Base-by-base conservation (phyloP, 768 basidiomycete species). In the Chalciporus sphaerocephalus region DNA sequence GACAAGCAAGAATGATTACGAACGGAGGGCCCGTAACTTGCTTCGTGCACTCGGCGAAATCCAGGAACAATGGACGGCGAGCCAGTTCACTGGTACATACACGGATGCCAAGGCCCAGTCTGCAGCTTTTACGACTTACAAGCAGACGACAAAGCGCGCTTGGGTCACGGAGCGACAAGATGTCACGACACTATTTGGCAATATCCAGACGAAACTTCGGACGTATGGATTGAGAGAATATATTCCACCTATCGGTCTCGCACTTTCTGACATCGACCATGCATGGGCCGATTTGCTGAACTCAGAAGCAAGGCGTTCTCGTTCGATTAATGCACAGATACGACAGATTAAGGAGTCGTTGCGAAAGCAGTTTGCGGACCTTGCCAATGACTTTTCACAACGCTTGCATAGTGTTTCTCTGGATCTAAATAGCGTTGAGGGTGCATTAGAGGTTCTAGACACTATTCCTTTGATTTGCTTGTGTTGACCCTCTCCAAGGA, bases 111-210 rank as follows among this genome's bases (percentile, higher is more conserved):
- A 89, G 62, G 74, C 76, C 22, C 84, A 87, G 37, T 83, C 87
- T 2, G 67, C 79, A 4, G 74, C 74, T 4, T 92, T 96, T 58
- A 76, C 78, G 15, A 72, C 72, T 1, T 93, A 95, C 70, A 96
- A 96, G 61, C 82, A 84, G 53, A 86, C 86, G 2, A 84, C 75
- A 32, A 96, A 96, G 59, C 80, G 92, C 3, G 72, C 72, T 2
- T 96, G 92, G 91, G 89, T 92, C 9, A 83, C 81, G 7, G 94
- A 98, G 66, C 81, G 85, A 59, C 87, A 92, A 60, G 93, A 94
- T 47, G 70, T 96, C 9, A 80, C 83, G 8, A 89, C 87, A 1
- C 75, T 97, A 12, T 90, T 97, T 52, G 85, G 88, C 3, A 95
- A 96, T 58, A 84, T 99, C 22, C 90, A 93, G 64, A 95, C 92